A percentile compares a stretch with the other conserved stretches of the same genome.
phyloP scores from a whole-genome alignment of 805 yeast genomes.

The Debaryomyces hansenii region DNA sequence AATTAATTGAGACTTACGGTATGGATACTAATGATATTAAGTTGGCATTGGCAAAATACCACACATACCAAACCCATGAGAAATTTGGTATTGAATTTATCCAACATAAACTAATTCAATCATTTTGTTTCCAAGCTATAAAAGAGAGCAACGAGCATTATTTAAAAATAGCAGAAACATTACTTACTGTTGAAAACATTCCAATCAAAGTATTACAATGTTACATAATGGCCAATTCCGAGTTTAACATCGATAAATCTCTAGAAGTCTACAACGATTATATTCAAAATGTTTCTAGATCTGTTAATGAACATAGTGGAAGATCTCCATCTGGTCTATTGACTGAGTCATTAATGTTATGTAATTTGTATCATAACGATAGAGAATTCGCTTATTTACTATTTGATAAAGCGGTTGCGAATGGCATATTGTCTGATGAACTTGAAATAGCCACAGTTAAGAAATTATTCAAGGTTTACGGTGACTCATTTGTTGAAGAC shows the following conservation, averaged over 20 bases:
- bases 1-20: constrained; percentile 33
- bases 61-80: constrained; percentile 37
- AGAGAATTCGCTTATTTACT: constrained; percentile 55
- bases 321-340: constrained; percentile 45
- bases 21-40: constrained; percentile 28
- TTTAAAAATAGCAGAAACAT: constrained; percentile 40
- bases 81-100: constrained; percentile 40
- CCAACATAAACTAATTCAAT: constrained; percentile 41
- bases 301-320: constrained; percentile 23
- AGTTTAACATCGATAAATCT: constrained; percentile 37
- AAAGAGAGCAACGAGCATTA: constrained; percentile 24
- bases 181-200: constrained; percentile 21
- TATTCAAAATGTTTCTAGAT: constrained; percentile 35
- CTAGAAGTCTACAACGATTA: constrained; percentile 47
- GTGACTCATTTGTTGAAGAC: constrained; percentile 47
- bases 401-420: constrained; percentile 46
- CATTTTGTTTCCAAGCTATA: constrained; percentile 42
- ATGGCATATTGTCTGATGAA: constrained; percentile 36
- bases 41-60: constrained; percentile 36
- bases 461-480: constrained; percentile 46
- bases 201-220: constrained; percentile 38
- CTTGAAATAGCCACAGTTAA: constrained; percentile 43
- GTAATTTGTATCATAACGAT: constrained; percentile 45
- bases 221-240: constrained; percentile 41
- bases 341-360: constrained; percentile 48